Evolutionary conservation across 805 yeast genomes (phyloP).

Genomic region (Nakazawaea laoshanensis): DNA sequence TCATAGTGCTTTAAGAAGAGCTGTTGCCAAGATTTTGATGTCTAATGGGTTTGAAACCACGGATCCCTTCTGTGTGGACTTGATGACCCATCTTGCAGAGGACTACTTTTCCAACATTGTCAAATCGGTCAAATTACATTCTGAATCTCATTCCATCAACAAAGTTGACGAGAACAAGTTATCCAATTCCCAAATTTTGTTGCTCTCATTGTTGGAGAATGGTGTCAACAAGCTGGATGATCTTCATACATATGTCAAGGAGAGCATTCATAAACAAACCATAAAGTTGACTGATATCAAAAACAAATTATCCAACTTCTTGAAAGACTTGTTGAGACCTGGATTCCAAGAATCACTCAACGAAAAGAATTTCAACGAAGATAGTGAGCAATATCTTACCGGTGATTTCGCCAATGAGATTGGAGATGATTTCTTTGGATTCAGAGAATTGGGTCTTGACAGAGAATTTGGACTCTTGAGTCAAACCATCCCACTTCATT

Average conservation of each 20-base stretch:
- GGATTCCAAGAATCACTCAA: conserved; percentile 55
- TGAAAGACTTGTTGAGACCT: conserved; percentile 81
- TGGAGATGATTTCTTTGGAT: conserved; percentile 98
- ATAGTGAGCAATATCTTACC: conserved; percentile 86
- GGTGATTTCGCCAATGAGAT: conserved; percentile 92
- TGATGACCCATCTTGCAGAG: conserved; percentile 78
- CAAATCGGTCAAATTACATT: conserved; percentile 57
- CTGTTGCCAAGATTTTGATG: conserved; percentile 77
- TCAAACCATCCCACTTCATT: conserved; percentile 81
- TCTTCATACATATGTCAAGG: conserved; percentile 64
- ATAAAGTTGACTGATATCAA: conserved; percentile 63
- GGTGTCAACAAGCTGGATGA: conserved; percentile 79
- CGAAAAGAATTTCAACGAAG: conserved; percentile 78
- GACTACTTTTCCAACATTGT: conserved; percentile 70
- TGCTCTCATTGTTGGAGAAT: conserved; percentile 67
- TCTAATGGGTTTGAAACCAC: conserved; percentile 86
- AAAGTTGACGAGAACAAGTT: conserved; percentile 17
- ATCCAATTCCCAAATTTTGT: conserved; percentile 35
- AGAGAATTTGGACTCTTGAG: conserved; percentile 82
- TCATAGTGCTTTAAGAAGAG: conserved; percentile 54
- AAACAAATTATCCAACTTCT: conserved; percentile 54
- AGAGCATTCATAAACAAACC: conserved; percentile 62
- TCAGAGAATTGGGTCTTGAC: conserved; percentile 87
- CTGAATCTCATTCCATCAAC: conserved; percentile 52
- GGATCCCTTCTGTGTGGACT: conserved; percentile 67